Conservation (phyloP, 2,329 filamentous ascomycete genomes). For the Colletotrichum zoysiae region DNA sequence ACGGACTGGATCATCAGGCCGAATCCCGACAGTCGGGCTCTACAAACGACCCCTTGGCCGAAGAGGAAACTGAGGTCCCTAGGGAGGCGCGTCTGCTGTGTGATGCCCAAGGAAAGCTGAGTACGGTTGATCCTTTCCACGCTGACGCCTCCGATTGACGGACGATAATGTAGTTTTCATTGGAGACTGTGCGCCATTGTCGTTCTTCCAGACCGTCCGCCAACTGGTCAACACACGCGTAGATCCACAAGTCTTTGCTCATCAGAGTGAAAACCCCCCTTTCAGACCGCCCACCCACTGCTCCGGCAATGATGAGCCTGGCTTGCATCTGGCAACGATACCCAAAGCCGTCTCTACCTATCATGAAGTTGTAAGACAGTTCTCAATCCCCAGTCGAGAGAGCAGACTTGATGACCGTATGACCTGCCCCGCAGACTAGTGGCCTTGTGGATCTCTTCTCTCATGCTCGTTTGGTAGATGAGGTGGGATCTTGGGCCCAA, state of each 20-base stretch:
- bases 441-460: constrained; percentile 65
- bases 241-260: constrained; percentile 63
- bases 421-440: constrained; percentile 49
- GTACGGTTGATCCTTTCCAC: constrained; percentile 1
- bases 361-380: constrained; percentile 44
- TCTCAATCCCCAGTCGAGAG: neutral
- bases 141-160: neutral
- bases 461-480: constrained; percentile 52
- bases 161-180: constrained; percentile 56
- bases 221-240: constrained; percentile 64
- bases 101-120: constrained; percentile 65
- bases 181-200: constrained; percentile 68
- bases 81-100: constrained; percentile 64
- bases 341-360: constrained; percentile 43
- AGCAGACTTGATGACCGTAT: constrained; percentile 16
- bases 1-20: constrained; percentile 8
- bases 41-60: constrained; percentile 48
- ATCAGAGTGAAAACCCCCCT: constrained; percentile 60
- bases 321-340: constrained; percentile 41
- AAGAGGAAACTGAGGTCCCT: constrained; percentile 68
- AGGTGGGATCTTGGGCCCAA: constrained; percentile 58
- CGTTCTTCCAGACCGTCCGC: constrained; percentile 67
- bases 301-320: constrained; percentile 42
- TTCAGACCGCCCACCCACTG: constrained; percentile 49
- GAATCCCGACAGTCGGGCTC: constrained; percentile 3